Percentiles rank a stretch among this genome's conserved stretches.
These are phyloP conservation scores for Phytophthora pistaciae DNA, from an alignment of 352 stramenopile species.

Conservation along the genomic window DNA sequence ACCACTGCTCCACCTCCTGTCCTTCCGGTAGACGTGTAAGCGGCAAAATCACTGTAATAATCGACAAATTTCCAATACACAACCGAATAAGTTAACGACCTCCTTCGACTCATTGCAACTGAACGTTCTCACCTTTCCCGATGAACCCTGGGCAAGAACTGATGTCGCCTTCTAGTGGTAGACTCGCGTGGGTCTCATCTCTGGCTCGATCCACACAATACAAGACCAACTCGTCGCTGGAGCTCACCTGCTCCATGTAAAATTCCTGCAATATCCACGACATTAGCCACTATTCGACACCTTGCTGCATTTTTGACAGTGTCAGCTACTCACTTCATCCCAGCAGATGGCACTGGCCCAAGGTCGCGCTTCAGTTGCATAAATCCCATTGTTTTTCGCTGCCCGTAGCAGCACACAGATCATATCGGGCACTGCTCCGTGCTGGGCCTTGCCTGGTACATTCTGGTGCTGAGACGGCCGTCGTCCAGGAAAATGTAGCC, in stretches of 20 bases:
- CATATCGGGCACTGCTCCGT: conserved; percentile 37
- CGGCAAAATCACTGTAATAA: conserved; percentile 50
- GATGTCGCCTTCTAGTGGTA: conserved; percentile 60
- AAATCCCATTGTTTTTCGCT: conserved; percentile 28
- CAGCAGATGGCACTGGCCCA: conserved; percentile 52
- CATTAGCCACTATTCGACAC: background rate
- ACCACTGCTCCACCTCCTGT: conserved; percentile 90
- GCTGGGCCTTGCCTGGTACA: conserved; percentile 32
- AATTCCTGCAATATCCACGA: conserved; percentile 60
- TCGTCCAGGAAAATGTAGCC: conserved; percentile 53
- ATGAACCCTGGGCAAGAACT: conserved; percentile 67
- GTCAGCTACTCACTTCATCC: conserved; percentile 52
- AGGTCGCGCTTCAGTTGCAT: conserved; percentile 55
- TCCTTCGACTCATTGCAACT: background rate
- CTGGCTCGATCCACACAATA: conserved; percentile 74
- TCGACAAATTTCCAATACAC: background rate
- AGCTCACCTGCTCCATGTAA: conserved; percentile 68
- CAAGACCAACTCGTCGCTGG: conserved; percentile 70
- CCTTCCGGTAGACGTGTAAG: conserved; percentile 70
- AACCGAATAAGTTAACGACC: background rate
- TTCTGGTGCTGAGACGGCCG: conserved; percentile 28
- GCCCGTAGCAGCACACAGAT: conserved; percentile 62
- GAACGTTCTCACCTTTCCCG: conserved; percentile 62
- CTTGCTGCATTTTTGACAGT: background rate
- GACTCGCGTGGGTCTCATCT: conserved; percentile 50